phyloP scores from a whole-genome alignment of 129 eudicot species.

The Saussurea involucrata region DNA sequence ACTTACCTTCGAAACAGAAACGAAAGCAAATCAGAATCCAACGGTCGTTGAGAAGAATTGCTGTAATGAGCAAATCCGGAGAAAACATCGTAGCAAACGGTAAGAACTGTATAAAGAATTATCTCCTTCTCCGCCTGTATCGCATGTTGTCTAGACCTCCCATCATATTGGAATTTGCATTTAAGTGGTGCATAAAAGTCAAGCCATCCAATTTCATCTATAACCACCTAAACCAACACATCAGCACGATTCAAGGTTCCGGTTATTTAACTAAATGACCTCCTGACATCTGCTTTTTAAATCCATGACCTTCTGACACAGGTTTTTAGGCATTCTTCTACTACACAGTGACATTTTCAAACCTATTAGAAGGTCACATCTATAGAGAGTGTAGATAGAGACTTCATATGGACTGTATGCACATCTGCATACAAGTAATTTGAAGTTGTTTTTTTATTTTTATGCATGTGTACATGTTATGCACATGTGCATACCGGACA shows the following conservation, averaged over 20 bases:
- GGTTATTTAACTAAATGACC: not conserved
- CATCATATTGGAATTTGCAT: slow-evolving; percentile 32
- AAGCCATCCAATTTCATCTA: slow-evolving; percentile 76
- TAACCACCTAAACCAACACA: slow-evolving; percentile 44
- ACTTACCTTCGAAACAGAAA: slow-evolving; percentile 56
- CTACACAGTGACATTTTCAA: not conserved
- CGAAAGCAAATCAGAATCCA: slow-evolving; percentile 36
- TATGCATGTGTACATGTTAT: too few species aligned
- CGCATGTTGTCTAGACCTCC: slow-evolving; percentile 38
- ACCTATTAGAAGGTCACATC: not conserved
- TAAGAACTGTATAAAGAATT: slow-evolving; percentile 45
- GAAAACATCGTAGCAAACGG: slow-evolving; percentile 57
- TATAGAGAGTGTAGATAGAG: too few species aligned
- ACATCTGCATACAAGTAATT: too few species aligned
- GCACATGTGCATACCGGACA: too few species aligned
- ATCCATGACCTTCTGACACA: not conserved
- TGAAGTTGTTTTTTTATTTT: too few species aligned
- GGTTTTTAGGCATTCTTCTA: too few species aligned
- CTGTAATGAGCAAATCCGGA: slow-evolving; percentile 59
- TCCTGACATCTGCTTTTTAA: not conserved
- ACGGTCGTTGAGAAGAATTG: slow-evolving; percentile 45
- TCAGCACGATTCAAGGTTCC: not conserved
- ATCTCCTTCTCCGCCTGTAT: slow-evolving; percentile 61
- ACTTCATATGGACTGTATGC: too few species aligned
- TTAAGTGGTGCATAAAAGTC: slow-evolving; percentile 50